phyloP scores from a whole-genome alignment of 257 asterid genomes.

The Ligustrum vulgare region DNA sequence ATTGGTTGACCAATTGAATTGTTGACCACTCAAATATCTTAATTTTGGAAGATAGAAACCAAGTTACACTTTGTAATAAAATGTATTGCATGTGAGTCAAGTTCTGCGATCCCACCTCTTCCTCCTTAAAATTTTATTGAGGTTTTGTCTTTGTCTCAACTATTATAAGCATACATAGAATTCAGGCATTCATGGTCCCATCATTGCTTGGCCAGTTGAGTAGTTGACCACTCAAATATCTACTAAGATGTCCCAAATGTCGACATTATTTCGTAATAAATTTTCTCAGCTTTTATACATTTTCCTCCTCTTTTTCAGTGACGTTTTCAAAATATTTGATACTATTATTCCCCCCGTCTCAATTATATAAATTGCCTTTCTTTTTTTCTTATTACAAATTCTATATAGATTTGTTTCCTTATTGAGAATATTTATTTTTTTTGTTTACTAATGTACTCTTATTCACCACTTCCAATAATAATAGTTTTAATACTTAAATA shows the following conservation, averaged over 20 bases:
- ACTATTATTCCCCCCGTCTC: too few species aligned
- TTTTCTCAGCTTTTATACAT: conserved; percentile 24
- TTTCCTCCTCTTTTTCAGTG: neutral
- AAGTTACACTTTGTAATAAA: too few species aligned
- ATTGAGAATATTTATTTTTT: too few species aligned
- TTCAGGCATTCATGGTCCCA: neutral
- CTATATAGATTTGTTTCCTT: too few species aligned
- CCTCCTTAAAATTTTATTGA: neutral
- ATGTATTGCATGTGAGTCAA: neutral
- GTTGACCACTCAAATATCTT: too few species aligned
- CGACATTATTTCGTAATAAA: conserved; percentile 34
- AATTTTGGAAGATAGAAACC: too few species aligned
- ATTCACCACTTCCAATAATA: too few species aligned
- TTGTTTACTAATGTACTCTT: too few species aligned
- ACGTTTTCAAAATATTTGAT: conserved; percentile 10
- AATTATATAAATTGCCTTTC: too few species aligned
- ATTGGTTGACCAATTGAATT: neutral
- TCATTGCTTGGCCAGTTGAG: neutral
- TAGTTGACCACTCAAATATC: neutral
- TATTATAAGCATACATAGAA: too few species aligned
- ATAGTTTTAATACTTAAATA: too few species aligned
- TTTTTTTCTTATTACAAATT: too few species aligned
- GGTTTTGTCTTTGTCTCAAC: neutral
- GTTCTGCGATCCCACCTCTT: neutral
- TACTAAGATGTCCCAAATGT: conserved; percentile 4